Conservation (phyloP, 495 filamentous ascomycete species). For the Aspergillus egyptiacus region DNA sequence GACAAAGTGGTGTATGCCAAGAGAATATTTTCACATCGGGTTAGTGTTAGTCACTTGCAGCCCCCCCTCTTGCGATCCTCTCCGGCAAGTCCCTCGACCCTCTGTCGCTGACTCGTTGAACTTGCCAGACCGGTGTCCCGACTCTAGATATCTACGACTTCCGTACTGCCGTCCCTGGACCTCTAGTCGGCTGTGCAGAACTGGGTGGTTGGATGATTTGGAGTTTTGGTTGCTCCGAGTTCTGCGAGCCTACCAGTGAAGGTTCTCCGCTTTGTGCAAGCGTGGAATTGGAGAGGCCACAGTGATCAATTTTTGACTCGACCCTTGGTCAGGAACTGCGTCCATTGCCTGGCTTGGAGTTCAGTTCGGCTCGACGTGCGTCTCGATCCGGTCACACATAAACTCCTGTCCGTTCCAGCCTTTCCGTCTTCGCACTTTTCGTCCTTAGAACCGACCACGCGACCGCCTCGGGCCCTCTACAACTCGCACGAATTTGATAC, state of each 20-base stretch:
- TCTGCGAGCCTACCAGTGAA: conserved; percentile 27
- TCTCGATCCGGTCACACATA: conserved; percentile 16
- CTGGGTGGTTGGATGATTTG: conserved; percentile 15
- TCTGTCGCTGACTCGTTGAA: conserved; percentile 8
- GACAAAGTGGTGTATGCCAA: conserved; percentile 18
- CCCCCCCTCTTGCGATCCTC: conserved; percentile 25
- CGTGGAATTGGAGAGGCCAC: conserved; percentile 11
- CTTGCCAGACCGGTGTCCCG: conserved; percentile 6
- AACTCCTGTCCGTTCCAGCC: conserved; percentile 6
- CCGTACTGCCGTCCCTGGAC: not conserved
- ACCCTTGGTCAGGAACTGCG: not conserved
- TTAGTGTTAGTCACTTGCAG: conserved; percentile 22
- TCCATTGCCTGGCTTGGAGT: not conserved
- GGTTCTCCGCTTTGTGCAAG: conserved; percentile 21
- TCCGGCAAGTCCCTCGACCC: conserved; percentile 22
- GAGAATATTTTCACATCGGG: conserved; percentile 18
- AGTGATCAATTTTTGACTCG: conserved; percentile 3
- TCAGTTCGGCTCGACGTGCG: conserved; percentile 11
- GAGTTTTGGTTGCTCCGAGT: conserved; percentile 26
- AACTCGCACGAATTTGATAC: conserved; percentile 1
- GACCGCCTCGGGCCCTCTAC: conserved; percentile 15
- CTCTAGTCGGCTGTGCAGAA: conserved; percentile 17
- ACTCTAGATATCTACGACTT: not conserved
- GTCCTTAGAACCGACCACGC: conserved; percentile 19
- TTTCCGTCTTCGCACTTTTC: conserved; percentile 25